phyloP scores from a whole-genome alignment of 805 yeast species.

The Candida pini region DNA sequence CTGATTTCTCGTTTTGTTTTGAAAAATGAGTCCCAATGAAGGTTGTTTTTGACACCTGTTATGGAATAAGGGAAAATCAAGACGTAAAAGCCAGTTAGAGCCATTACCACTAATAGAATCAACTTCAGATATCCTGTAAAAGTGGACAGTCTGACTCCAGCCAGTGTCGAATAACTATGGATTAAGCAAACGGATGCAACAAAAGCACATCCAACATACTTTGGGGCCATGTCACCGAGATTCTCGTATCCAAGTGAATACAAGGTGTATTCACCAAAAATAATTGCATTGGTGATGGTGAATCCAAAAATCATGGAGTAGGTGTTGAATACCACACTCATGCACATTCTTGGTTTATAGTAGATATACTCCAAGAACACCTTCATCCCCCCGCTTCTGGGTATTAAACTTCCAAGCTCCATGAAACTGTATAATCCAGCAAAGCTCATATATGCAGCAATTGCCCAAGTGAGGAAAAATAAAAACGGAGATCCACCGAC shows the following conservation, averaged over 20 bases:
- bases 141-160: conserved; percentile 60
- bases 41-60: conserved; percentile 40
- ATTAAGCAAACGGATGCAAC: conserved; percentile 33
- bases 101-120: conserved; percentile 45
- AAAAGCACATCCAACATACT: conserved; percentile 36
- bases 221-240: conserved; percentile 33
- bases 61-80: conserved; percentile 40
- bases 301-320: conserved; percentile 47
- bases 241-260: conserved; percentile 38
- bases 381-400: conserved; percentile 73
- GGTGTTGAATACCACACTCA: conserved; percentile 41
- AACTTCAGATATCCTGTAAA: conserved; percentile 58
- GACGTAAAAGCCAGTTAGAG: conserved; percentile 54
- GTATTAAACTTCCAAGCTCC: conserved; percentile 66
- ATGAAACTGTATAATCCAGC: conserved; percentile 62
- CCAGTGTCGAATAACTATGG: conserved; percentile 54
- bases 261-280: conserved; percentile 49
- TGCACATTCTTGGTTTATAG: conserved; percentile 49
- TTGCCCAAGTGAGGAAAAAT: conserved; percentile 57
- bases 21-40: conserved; percentile 28
- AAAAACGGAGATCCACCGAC: conserved; percentile 62
- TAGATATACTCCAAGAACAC: conserved; percentile 66
- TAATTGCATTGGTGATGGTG: conserved; percentile 43
- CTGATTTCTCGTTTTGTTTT: conserved; percentile 27
- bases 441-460: conserved; percentile 58